Evolutionary conservation across 2,329 filamentous ascomycete genomes (phyloP), one percentile per base, ranked within the genome.

Genomic region (Trichoderma gracile): DNA sequence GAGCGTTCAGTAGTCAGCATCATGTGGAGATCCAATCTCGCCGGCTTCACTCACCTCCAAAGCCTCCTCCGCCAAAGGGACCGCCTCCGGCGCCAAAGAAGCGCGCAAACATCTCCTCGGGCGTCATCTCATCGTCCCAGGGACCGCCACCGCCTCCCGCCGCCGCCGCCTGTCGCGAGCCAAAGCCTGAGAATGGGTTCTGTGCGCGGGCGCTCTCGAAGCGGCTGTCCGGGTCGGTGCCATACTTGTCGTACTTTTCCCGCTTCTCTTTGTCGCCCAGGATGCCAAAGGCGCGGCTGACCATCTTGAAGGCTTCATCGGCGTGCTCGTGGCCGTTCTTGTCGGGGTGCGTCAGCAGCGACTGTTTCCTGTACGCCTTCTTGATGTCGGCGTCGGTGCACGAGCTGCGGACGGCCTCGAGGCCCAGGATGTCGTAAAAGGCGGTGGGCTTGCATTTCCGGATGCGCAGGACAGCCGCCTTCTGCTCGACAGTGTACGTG

Each of bases 221-320:
- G 71, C 94, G 84, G 74, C 86, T 93, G 73, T 98, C 95, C 7
- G 95, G 95, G 74, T 99, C 95, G 23, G 91, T 93, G 65, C 95
- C 95, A 77, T 89, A 96, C 67, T 86, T 86, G 78, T 99, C 95
- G 75, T 84, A 99, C 77, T 91, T 92, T 17, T 89, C 83, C 74
- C 72, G 71, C 86, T 98, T 98, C 69, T 98, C 94, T 73, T 92
- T 86, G 76, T 99, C 95, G 67, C 92, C 94, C 55, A 99, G 82
- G 59, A 98, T 87, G 71, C 96, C 91, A 76, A 99, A 99, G 17
- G 95, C 95, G 71, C 92, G 86, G 73, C 92, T 91, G 25, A 99
- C 93, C 91, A 97, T 91, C 82, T 99, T 99, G 81, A 99, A 99
- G 38, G 95, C 95, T 80, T 99, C 95, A 76, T 97, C 95, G 63